These are phyloP conservation scores for Ceriops decandra DNA, from an alignment of 345 rosid genomes.

Conservation along the genomic window DNA sequence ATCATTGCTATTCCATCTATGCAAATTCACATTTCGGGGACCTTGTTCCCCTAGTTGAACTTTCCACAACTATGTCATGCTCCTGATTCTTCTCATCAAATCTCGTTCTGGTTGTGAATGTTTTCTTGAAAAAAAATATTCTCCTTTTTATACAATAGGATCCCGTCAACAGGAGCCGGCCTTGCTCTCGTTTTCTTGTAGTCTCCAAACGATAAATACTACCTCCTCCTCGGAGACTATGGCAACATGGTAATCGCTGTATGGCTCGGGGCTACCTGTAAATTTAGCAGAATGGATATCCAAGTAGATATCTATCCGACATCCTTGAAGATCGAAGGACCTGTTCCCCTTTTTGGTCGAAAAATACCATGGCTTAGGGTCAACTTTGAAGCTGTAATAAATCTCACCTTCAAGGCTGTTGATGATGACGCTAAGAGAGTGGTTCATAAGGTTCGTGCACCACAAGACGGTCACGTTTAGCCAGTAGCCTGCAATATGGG, in stretches of 20 bases:
- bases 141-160: constrained; percentile 63
- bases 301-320: constrained; percentile 64
- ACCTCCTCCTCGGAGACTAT: constrained; percentile 83
- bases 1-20: constrained; percentile 70
- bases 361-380: constrained; percentile 82
- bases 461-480: constrained; percentile 60
- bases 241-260: constrained; percentile 69
- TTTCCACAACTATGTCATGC: constrained; percentile 77
- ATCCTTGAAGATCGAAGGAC: constrained; percentile 57
- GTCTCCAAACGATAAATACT: constrained; percentile 70
- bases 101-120: constrained; percentile 63
- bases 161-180: constrained; percentile 63
- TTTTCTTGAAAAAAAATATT: constrained; percentile 70
- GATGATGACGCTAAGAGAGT: constrained; percentile 56
- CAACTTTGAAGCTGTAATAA: constrained; percentile 55
- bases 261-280: constrained; percentile 67
- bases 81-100: constrained; percentile 65
- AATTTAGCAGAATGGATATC: constrained; percentile 79
- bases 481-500: constrained; percentile 58
- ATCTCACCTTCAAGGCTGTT: constrained; percentile 53
- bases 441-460: constrained; percentile 71
- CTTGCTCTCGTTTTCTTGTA: constrained; percentile 67
- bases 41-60: constrained; percentile 50
- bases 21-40: constrained; percentile 95
- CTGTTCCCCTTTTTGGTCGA: constrained; percentile 84